Evolutionary conservation across 495 filamentous ascomycete species (phyloP), one percentile per base, ranked within the genome.

Genomic region (Bacidia rubella): DNA sequence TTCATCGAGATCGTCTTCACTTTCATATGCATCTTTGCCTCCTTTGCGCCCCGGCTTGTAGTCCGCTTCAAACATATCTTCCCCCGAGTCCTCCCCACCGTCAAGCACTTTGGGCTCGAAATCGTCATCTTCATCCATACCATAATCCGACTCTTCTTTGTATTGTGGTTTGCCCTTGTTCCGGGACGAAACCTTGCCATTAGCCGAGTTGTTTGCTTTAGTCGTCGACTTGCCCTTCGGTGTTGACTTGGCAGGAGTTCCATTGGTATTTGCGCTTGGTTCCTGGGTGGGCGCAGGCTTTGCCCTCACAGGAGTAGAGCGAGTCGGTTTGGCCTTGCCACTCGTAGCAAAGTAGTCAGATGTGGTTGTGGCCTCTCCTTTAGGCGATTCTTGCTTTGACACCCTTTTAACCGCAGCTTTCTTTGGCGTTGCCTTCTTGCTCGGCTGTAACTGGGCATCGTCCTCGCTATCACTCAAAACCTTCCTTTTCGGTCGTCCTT

Each of bases 391-490:
- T 44, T 70, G 59, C 49, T 72, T 72, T 25, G 56, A 55, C 66
- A 61, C 41, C 60, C 74, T 74, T 51, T 65, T 69, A 7, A 67
- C 54, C 1, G 71, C 41, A 35, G 70, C 67, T 11, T 64, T 65
- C 54, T 75, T 80, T 0, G 74, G 70, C 3, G 69, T 68, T 12
- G 69, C 45, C 29, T 68, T 58, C 54, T 70, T 68, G 21, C 51
- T 41, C 24, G 51, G 44, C 24, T 53, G 17, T 23, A 11, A 10
- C 19, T 71, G 71, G 1, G 80, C 79, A 24, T 86, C 83, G 2
- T 89, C 85, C 39, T 86, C 83, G 59, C 82, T 86, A 49, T 88
- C 85, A 56, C 85, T 81, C 27, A 90, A 68, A 22, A 90, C 75
- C 60, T 86, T 87, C 39, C 84, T 76, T 45, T 70, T 75, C 52